Conservation (phyloP, 495 filamentous ascomycete genomes). For the Annulohypoxylon stygium region DNA sequence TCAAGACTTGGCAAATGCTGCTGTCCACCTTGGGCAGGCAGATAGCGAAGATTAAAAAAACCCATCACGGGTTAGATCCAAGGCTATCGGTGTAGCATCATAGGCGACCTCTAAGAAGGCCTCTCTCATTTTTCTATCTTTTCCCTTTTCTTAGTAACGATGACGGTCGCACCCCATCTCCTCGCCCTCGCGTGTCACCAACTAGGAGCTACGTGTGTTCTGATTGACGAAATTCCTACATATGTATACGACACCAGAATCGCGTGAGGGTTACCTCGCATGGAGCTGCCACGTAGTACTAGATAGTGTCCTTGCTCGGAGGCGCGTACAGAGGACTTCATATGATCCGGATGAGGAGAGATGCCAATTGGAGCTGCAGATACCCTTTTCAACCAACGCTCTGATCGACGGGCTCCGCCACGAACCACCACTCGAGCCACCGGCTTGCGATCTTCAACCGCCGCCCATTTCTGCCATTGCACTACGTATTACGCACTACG, state of each 20-base stretch:
- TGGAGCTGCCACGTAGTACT: slow-evolving; percentile 45
- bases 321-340: slow-evolving; percentile 36
- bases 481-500: slow-evolving; percentile 2
- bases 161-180: slow-evolving; percentile 34
- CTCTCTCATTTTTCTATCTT: slow-evolving; percentile 2
- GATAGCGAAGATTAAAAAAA: neutral
- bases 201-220: slow-evolving; percentile 17
- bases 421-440: slow-evolving; percentile 9
- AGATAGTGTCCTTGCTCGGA: slow-evolving; percentile 20
- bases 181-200: slow-evolving; percentile 19
- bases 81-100: slow-evolving; percentile 22
- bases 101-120: slow-evolving; percentile 20
- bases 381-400: slow-evolving; percentile 33
- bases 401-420: slow-evolving; percentile 43
- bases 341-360: slow-evolving; percentile 31
- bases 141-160: neutral
- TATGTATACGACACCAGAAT: slow-evolving; percentile 29
- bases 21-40: neutral
- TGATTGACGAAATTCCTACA: slow-evolving; percentile 23
- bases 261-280: slow-evolving; percentile 38
- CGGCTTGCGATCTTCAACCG: slow-evolving; percentile 20
- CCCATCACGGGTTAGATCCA: slow-evolving; percentile 3
- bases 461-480: slow-evolving; percentile 14
- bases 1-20: neutral
- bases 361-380: slow-evolving; percentile 48